Base-by-base conservation (phyloP, 148 eudicot species). In the Limonium bicolor region DNA sequence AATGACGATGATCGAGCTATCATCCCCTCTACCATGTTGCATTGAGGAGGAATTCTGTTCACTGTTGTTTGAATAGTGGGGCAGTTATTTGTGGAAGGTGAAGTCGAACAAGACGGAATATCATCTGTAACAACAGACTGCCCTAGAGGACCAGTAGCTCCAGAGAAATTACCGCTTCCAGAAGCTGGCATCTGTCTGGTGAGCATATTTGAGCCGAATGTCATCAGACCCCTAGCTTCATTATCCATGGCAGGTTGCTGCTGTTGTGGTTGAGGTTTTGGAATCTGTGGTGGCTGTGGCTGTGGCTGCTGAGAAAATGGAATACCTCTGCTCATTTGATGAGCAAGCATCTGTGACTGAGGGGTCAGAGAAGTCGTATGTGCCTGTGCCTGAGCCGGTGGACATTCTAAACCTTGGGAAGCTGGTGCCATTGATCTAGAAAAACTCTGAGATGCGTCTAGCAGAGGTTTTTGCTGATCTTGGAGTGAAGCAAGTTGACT, bases 31-130 rank as follows among this genome's bases (percentile, higher is more conserved):
- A 54, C 30, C 1, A 55, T 40, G 17, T 58, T 59, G 46, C 47
- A 48, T 27, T 46, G 73, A 25, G 70, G 77, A 26, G 24, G 32
- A 46, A 53, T 61, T 11, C 36, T 32, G 46, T 66, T 75, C 52
- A 73, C 41, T 17, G 54, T 29, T 16, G 76, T 63, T 27, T 65
- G 82, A 33, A 47, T 39, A 53, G 42, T 69, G 1, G 73, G 61
- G 45, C 71, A 64, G 54, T 88, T 76, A 54, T 81, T 81, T n/a
- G 78, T 72, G 39, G 93, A 81, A 46, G 87, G 96, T 26, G 96
- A 86, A 19, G 96, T 75, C 8, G 93, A 78, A 58, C 93, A 78
- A 32, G 96, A 81, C 16, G 96, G 87, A 51, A 73, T 56, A 12
- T 86, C 93, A 34, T 76, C 94, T 23, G 86, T 74, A 9, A 77